Conservation (phyloP, 2,329 filamentous ascomycete species). For the Macrophomina pseudophaseolina region DNA sequence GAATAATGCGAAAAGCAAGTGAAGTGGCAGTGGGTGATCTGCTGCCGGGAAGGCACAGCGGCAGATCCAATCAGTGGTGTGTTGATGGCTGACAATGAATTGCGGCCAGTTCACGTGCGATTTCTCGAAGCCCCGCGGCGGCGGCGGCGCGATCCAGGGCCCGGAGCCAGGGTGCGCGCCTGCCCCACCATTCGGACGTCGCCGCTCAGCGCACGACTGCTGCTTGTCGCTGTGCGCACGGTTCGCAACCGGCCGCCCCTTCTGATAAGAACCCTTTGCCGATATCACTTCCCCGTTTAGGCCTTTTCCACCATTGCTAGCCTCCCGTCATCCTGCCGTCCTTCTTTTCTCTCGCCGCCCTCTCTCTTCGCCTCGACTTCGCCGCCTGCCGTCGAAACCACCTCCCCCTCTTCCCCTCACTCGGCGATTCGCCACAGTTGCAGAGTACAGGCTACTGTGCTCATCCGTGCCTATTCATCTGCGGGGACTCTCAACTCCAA, state of each 20-base stretch:
- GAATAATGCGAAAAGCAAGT: background rate
- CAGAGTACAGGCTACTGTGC: background rate
- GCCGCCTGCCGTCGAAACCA: background rate
- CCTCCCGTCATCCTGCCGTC: background rate
- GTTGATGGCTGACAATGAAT: slow-evolving; percentile 9
- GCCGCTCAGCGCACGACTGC: slow-evolving; percentile 24
- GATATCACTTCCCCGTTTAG: slow-evolving; percentile 12
- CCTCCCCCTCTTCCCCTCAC: background rate
- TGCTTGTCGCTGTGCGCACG: slow-evolving; percentile 10
- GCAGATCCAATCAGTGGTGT: slow-evolving; percentile 5
- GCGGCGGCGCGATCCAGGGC: background rate
- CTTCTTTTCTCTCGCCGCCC: background rate
- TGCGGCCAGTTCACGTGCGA: slow-evolving; percentile 15
- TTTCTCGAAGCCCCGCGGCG: background rate
- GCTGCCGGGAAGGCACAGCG: background rate
- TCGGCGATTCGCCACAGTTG: background rate
- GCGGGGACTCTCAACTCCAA: background rate
- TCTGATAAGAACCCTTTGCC: slow-evolving; percentile 24
- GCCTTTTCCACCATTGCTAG: background rate
- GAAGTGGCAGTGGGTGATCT: background rate
- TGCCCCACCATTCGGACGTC: slow-evolving; percentile 27
- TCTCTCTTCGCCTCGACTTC: background rate
- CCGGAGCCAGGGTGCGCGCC: background rate
- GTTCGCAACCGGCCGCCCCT: slow-evolving; percentile 15
- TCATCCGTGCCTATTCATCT: background rate